phyloP scores from a whole-genome alignment of 2,329 filamentous ascomycete genomes.

The Penicillium aurantiogriseum region DNA sequence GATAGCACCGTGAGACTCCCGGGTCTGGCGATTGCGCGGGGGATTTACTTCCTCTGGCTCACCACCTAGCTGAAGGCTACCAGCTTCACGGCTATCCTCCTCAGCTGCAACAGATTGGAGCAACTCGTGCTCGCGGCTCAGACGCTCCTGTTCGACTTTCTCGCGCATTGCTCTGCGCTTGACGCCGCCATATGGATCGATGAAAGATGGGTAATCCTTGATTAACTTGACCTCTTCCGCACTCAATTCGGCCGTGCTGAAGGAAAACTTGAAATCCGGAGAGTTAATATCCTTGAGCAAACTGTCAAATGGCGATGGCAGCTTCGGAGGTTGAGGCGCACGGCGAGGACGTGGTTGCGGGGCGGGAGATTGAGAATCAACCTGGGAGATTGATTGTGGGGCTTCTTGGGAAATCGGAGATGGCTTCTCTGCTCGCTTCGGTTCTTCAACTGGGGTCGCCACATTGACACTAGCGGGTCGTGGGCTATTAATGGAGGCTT shows the following conservation, averaged over 20 bases:
- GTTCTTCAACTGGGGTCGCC: conserved; percentile 36
- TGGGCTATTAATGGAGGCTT: conserved; percentile 72
- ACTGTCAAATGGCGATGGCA: conserved; percentile 34
- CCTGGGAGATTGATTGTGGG: conserved; percentile 26
- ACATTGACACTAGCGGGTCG: conserved; percentile 55
- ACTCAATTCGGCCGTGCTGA: conserved; percentile 48
- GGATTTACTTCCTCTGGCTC: conserved; percentile 80
- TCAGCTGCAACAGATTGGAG: conserved; percentile 52
- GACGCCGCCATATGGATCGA: conserved; percentile 77
- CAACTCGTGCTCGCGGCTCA: conserved; percentile 55
- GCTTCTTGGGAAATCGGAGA: conserved; percentile 26
- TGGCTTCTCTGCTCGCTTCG: conserved; percentile 36
- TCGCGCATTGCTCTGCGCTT: conserved; percentile 77
- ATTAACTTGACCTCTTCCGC: conserved; percentile 53
- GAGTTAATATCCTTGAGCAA: conserved; percentile 50
- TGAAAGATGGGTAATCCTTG: conserved; percentile 68
- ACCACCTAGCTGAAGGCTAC: conserved; percentile 84
- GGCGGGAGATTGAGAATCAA: conserved; percentile 21
- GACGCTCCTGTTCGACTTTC: conserved; percentile 62
- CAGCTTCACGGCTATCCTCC: conserved; percentile 77
- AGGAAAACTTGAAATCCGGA: conserved; percentile 54
- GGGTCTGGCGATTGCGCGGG: conserved; percentile 46
- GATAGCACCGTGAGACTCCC: conserved; percentile 63
- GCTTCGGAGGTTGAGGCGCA: conserved; percentile 21
- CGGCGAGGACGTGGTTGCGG: conserved; percentile 22